Evolutionary conservation across 2,329 filamentous ascomycete species (phyloP), one percentile per base, ranked within the genome.

Genomic region (Chrysosporium keratinophilum): DNA sequence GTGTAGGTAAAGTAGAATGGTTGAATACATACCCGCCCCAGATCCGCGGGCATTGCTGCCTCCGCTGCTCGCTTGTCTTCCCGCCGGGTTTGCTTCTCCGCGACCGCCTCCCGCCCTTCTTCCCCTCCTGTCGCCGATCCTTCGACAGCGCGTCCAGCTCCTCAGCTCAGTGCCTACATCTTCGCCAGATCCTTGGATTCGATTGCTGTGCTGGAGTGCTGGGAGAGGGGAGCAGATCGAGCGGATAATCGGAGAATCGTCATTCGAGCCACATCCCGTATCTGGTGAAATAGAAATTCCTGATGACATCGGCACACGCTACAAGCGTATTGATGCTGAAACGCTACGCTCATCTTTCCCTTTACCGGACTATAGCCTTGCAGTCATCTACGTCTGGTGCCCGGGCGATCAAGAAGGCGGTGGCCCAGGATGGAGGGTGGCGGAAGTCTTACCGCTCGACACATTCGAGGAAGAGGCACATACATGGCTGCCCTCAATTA

Each of bases 221-320:
- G 65, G 67, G 5, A 72, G 75, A 51, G 80, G 77, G 2, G 72
- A 77, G 33, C 74, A 71, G 54, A 69, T 84, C 10, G 76, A 78
- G 47, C 68, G 71, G 11, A 65, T 78, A 19, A 73, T 84, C 35
- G 75, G 78, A 56, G 71, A 73, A 35, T 71, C 79, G 33, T 71
- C 71, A 15, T 76, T 83, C 54, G 81, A 84, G 64, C 79, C 80
- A 43, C 81, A 84, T 60, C 81, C 81, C 0, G 77, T 78, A 2
- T 84, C 81, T 1, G 81, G 81, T 46, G 81, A 84, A 62, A 76
- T 84, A 43, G 81, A 84, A 63, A 67, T 83, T 3, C 76, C 78
- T 17, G 78, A 80, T 41, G 73, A 78, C n/a, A 69, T 77, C 33
- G 67, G 72, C 2, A 72, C 80, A 34, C 70, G 72, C 33, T 84